These are phyloP conservation scores for Daldinia sp. DNA, from an alignment of 2,329 filamentous ascomycete genomes.

Conservation along the genomic window DNA sequence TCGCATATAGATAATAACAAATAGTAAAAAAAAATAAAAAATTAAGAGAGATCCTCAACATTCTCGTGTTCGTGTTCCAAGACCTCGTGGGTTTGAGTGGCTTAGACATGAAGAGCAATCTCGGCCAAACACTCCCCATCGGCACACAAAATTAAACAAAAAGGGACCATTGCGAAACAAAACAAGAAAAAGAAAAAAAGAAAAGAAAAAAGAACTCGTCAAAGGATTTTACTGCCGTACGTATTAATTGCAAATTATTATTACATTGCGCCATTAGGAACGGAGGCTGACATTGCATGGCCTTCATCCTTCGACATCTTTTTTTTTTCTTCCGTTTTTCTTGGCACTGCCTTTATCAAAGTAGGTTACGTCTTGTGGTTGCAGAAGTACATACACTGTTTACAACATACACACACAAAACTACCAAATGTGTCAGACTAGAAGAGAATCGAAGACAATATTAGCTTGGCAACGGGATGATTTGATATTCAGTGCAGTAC, in stretches of 20 bases:
- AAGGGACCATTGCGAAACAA: slow-evolving; percentile 4
- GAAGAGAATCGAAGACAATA: neutral
- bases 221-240: slow-evolving; percentile 17
- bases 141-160: slow-evolving; percentile 26
- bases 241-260: slow-evolving; percentile 22
- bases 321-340: neutral
- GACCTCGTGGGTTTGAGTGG: slow-evolving; percentile 23
- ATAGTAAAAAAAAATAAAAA: too few relatives aligned
- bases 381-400: neutral
- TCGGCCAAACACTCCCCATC: slow-evolving; percentile 26
- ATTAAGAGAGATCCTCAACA: neutral
- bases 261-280: slow-evolving; percentile 24
- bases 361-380: neutral
- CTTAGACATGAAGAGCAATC: slow-evolving; percentile 34
- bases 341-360: neutral
- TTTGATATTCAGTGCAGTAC: neutral
- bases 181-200: neutral
- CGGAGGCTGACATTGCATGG: slow-evolving; percentile 31
- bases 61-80: slow-evolving; percentile 31
- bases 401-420: neutral
- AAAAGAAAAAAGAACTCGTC: neutral
- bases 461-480: neutral
- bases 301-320: slow-evolving; percentile 25
- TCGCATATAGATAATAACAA: slow-evolving; percentile 6
- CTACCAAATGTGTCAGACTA: neutral